Evolutionary conservation across 257 asterid species (phyloP), one percentile per base, ranked within the genome.

Genomic region (Capsicum baccatum): DNA sequence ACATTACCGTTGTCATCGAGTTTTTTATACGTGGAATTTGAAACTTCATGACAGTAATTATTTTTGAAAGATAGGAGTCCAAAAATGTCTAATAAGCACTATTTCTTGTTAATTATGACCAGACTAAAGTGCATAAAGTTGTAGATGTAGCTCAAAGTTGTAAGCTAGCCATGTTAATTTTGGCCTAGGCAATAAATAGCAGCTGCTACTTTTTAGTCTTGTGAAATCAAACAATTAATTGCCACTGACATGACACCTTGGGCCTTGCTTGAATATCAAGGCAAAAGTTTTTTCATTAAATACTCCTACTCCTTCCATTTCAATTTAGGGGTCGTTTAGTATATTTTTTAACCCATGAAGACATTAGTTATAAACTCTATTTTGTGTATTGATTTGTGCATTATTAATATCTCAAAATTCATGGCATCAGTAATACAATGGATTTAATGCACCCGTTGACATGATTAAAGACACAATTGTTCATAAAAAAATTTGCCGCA

Each of bases 211-310:
- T 74, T 52, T 14, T 52, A 33, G 63, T 76, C 21, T 52, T 8
- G 63, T 76, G 62, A 76, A 76, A 76, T 76, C 63, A 76, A 54
- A 8, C 50, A 76, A 76, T 76, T 50, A 76, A 26, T 74, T 74
- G 39, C 58, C 57, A 1, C 33, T 26, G 33, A 21, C 70, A 26
- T 21, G 79, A 71, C 79, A 44, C 14, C 16, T 8, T 71, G 8
- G 8, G 33, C 79, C 54, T 69, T 69, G 58, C 79, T 47, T 17
- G 79, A 71, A 71, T n/a, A 71, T 71, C 79, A 71, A 71, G 79
- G 79, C 79, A 44, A 71, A 71, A 10, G 10, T 44, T 71, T 69
- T 4, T 2, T 69, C 26, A 69, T 69, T 42, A 15, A 69, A 39
- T 69, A 10, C 13, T 26, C 33, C 33, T 0, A 26, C 4, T 37